Evolutionary conservation across 257 asterid species (phyloP).

Genomic region (Cynanchum wilfordii): DNA sequence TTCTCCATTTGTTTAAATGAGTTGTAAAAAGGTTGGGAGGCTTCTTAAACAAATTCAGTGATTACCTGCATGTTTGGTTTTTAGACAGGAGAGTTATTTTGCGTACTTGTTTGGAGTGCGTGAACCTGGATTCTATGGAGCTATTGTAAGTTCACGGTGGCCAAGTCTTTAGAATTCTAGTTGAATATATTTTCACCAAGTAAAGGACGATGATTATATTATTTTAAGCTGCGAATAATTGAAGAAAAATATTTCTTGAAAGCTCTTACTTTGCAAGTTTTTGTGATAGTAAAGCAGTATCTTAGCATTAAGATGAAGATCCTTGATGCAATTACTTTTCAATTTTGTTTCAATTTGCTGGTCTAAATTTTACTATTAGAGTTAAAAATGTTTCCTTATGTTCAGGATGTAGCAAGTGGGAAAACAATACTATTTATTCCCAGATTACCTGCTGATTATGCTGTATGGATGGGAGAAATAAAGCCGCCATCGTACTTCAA

Average conservation of each 20-base stretch:
- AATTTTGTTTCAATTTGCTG: not conserved
- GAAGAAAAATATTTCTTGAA: not conserved
- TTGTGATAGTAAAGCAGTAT: not conserved
- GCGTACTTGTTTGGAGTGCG: constrained; percentile 94
- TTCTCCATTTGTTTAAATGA: not conserved
- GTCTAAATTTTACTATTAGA: not conserved
- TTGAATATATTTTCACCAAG: not conserved
- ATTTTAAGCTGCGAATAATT: not conserved
- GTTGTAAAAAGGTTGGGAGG: not conserved
- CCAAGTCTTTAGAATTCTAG: constrained; percentile 2
- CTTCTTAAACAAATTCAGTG: constrained; percentile 19
- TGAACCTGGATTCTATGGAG: constrained; percentile 95
- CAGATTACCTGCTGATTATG: constrained; percentile 77
- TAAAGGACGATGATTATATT: not conserved
- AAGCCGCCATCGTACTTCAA: constrained; percentile 70
- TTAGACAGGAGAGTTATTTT: constrained; percentile 97
- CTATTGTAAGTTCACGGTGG: constrained; percentile 60
- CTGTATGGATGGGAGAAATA: constrained; percentile 94
- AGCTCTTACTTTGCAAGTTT: not conserved
- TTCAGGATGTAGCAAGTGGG: constrained; percentile 84
- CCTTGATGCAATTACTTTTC: not conserved
- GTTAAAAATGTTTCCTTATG: constrained; percentile 12
- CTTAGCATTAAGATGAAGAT: not conserved
- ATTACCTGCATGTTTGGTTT: constrained; percentile 19
- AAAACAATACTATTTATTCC: constrained; percentile 82